phyloP scores from a whole-genome alignment of 257 asterid species.

The Haberlea rhodopensis region DNA sequence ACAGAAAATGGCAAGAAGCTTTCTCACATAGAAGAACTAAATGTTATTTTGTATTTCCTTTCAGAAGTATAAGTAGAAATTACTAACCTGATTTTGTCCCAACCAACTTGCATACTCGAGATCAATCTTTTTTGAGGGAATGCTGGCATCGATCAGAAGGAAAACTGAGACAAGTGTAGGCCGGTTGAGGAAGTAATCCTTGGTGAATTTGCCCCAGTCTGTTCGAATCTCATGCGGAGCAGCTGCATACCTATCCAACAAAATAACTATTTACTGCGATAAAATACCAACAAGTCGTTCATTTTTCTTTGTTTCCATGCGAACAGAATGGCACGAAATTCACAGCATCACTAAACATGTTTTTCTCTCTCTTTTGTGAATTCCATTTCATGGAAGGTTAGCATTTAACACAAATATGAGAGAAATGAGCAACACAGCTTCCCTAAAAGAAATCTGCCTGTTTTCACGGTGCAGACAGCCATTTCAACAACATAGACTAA shows the following conservation, averaged over 20 bases:
- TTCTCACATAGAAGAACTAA: neutral
- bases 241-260: constrained; percentile 65
- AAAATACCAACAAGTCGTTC: constrained; percentile 2
- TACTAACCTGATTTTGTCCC: constrained; percentile 74
- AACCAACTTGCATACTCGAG: constrained; percentile 95
- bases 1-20: neutral
- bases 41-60: neutral
- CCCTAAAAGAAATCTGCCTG: too few relatives aligned
- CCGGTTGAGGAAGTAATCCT: constrained; percentile 85
- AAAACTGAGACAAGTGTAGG: constrained; percentile 95
- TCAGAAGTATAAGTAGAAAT: constrained; percentile 13
- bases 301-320: neutral
- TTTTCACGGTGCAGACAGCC: too few relatives aligned
- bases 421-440: too few relatives aligned
- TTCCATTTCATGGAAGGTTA: too few relatives aligned
- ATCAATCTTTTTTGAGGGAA: constrained; percentile 82
- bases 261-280: neutral
- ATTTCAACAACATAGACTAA: too few relatives aligned
- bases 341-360: neutral
- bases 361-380: too few relatives aligned
- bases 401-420: too few relatives aligned
- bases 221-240: constrained; percentile 90
- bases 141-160: constrained; percentile 95
- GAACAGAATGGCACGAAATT: neutral
- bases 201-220: constrained; percentile 91